Conservation (phyloP, 2,329 filamentous ascomycete species). For the Remersonia thermophila region DNA sequence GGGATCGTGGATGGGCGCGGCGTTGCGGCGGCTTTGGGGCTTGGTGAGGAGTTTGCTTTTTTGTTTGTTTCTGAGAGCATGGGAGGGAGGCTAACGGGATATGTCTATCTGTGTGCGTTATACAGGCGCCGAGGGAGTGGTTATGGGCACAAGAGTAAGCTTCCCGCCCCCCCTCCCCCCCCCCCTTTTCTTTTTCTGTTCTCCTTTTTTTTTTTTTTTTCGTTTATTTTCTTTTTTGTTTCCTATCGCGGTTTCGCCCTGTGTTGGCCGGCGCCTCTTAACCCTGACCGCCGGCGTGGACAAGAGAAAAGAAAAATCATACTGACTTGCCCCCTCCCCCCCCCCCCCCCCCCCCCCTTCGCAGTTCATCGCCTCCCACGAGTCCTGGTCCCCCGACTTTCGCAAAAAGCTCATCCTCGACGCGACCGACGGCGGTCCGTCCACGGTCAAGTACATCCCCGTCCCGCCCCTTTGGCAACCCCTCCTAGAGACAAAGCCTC, state of each 20-base stretch:
- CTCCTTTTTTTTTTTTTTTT: no score
- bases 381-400: conserved; percentile 30
- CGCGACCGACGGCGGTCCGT: conserved; percentile 30
- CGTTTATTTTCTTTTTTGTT: no score
- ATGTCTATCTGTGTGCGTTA: not conserved
- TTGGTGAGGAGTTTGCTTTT: conserved; percentile 30
- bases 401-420: conserved; percentile 30
- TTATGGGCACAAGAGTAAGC: conserved; percentile 30
- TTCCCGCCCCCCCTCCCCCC: not conserved
- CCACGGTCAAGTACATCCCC: conserved; percentile 31
- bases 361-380: conserved; percentile 32
- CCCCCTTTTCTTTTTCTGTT: no score
- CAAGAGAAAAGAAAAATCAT: no score
- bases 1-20: conserved; percentile 46
- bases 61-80: not conserved
- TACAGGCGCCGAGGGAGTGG: conserved; percentile 30
- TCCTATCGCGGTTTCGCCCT: no score
- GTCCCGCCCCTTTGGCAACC: not conserved
- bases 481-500: no score
- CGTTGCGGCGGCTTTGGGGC: conserved; percentile 39
- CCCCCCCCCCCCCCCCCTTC: no score
- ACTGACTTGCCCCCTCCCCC: not conserved
- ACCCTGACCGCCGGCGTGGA: no score
- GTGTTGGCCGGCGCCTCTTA: no score
- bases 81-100: no score